These are phyloP conservation scores for Phaseolus lunatus DNA, from an alignment of 306 rosid genomes.

Conservation along the genomic window DNA sequence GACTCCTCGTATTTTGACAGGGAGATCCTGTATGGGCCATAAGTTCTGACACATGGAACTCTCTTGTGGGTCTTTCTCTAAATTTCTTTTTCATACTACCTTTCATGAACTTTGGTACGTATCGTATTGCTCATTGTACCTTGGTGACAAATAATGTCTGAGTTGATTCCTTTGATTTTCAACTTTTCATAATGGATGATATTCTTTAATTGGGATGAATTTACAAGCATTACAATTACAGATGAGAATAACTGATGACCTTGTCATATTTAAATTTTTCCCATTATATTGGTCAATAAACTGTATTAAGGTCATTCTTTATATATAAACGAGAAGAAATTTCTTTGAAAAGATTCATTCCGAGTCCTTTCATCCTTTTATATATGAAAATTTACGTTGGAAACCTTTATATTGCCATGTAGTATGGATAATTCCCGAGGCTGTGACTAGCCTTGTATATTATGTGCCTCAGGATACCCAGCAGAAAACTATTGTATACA, in stretches of 20 bases:
- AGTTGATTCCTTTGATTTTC: conserved; percentile 34
- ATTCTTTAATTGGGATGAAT: conserved; percentile 12
- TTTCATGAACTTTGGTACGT: conserved; percentile 75
- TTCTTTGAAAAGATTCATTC: background rate
- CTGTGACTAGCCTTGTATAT: conserved; percentile 8
- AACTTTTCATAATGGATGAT: background rate
- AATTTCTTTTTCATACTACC: conserved; percentile 89
- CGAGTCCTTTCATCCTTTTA: conserved; percentile 7
- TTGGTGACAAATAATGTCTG: background rate
- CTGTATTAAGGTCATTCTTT: background rate
- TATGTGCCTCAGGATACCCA: background rate
- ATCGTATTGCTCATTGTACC: conserved; percentile 18
- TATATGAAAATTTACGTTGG: background rate
- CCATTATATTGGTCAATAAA: conserved; percentile 13
- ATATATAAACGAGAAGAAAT: conserved; percentile 1
- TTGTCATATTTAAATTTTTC: background rate
- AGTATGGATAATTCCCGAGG: background rate
- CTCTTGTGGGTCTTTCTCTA: conserved; percentile 83
- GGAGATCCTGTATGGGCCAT: conserved; percentile 98
- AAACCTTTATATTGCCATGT: conserved; percentile 16
- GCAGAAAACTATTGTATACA: background rate
- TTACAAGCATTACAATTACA: conserved; percentile 24
- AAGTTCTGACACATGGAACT: conserved; percentile 74
- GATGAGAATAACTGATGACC: background rate
- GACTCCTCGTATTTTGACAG: conserved; percentile 52